phyloP scores from a whole-genome alignment of 805 yeast genomes.

The Priceomyces medius region DNA sequence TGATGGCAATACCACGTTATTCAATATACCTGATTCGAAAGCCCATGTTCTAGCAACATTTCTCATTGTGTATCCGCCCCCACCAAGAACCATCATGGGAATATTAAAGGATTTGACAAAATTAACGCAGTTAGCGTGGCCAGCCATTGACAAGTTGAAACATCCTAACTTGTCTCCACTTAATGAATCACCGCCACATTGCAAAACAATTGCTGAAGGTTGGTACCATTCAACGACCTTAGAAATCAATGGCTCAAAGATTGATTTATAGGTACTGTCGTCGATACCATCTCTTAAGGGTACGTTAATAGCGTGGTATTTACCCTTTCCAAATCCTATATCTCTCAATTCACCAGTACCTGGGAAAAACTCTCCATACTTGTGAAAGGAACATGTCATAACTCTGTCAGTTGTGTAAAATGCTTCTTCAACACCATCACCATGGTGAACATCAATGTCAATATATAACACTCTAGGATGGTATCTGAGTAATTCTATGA shows the following conservation, averaged over 20 bases:
- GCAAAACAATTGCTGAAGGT: slow-evolving; percentile 95
- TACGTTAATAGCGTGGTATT: slow-evolving; percentile 83
- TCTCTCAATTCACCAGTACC: slow-evolving; percentile 96
- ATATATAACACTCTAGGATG: slow-evolving; percentile 92
- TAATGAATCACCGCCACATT: slow-evolving; percentile 97
- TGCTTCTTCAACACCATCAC: slow-evolving; percentile 98
- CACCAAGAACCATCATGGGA: slow-evolving; percentile 93
- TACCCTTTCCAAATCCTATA: slow-evolving; percentile 87
- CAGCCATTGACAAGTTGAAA: slow-evolving; percentile 87
- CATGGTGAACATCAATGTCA: slow-evolving; percentile 95
- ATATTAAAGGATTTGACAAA: slow-evolving; percentile 82
- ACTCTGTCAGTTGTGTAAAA: slow-evolving; percentile 93
- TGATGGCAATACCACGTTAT: slow-evolving; percentile 73
- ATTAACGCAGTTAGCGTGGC: slow-evolving; percentile 94
- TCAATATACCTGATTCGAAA: slow-evolving; percentile 83
- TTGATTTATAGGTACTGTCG: slow-evolving; percentile 79
- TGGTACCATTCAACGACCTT: slow-evolving; percentile 81
- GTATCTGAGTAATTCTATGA: slow-evolving; percentile 78
- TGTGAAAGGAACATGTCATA: slow-evolving; percentile 95
- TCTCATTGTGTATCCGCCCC: slow-evolving; percentile 98
- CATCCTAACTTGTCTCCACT: slow-evolving; percentile 96
- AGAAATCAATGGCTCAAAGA: slow-evolving; percentile 85
- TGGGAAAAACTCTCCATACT: slow-evolving; percentile 95
- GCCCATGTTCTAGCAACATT: slow-evolving; percentile 97
- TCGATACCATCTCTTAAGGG: slow-evolving; percentile 96